Conservation (phyloP, 352 stramenopile genomes). For the Globisporangium nodosum region DNA sequence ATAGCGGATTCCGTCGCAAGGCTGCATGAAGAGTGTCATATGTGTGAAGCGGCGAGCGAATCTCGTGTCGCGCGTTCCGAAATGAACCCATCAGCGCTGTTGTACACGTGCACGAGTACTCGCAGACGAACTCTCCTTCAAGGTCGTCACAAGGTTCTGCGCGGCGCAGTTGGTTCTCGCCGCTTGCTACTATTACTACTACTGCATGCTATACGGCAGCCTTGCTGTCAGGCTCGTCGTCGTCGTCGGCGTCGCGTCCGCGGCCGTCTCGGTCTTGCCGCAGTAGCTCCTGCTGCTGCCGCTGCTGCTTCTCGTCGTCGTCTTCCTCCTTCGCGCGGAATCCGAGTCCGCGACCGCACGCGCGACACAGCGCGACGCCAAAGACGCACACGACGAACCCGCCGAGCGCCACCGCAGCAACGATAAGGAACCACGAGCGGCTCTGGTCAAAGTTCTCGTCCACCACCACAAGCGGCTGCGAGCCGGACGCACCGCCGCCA, state of each 20-base stretch:
- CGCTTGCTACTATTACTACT: not conserved
- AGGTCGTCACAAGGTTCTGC: too few relatives aligned
- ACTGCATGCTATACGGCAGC: not conserved
- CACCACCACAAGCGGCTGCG: constrained; percentile 9
- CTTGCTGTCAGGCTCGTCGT: not conserved
- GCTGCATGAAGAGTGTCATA: too few relatives aligned
- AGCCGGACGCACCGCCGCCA: not conserved
- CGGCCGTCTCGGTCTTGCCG: not conserved
- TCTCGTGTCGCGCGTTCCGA: too few relatives aligned
- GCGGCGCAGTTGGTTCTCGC: too few relatives aligned
- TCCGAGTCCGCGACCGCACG: not conserved
- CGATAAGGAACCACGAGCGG: constrained; percentile 31
- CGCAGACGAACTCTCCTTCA: too few relatives aligned
- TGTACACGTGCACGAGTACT: too few relatives aligned
- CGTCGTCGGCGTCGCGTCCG: not conserved
- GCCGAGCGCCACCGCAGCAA: constrained; percentile 13
- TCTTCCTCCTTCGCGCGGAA: not conserved
- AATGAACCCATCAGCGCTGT: too few relatives aligned
- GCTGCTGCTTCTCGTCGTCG: not conserved
- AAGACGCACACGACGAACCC: constrained; percentile 17
- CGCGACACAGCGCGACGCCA: constrained; percentile 2
- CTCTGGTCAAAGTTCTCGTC: constrained; percentile 17
- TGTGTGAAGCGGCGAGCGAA: too few relatives aligned
- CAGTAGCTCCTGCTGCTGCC: not conserved
- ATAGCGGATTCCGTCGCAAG: too few relatives aligned